Evolutionary conservation across 2,329 filamentous ascomycete species (phyloP).

Genomic region (Ceratocystis variospora): DNA sequence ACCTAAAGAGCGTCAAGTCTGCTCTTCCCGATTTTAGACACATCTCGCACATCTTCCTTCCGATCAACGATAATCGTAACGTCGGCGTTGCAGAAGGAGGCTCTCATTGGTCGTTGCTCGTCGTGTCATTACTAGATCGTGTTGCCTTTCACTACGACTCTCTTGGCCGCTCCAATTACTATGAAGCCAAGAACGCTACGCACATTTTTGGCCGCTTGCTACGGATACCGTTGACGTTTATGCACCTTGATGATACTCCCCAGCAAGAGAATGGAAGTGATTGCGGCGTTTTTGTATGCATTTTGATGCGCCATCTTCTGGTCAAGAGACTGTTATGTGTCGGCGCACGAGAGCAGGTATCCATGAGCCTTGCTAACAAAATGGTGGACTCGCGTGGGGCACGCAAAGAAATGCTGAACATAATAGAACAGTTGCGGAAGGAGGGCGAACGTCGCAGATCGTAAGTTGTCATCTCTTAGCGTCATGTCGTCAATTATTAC

Average conservation of each 20-base stretch:
- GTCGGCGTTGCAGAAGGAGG: slow-evolving; percentile 71
- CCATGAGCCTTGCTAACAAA: slow-evolving; percentile 82
- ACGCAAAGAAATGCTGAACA: slow-evolving; percentile 79
- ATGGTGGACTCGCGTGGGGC: slow-evolving; percentile 67
- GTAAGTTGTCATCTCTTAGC: slow-evolving; percentile 37
- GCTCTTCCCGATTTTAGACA: slow-evolving; percentile 68
- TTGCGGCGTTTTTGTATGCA: slow-evolving; percentile 90
- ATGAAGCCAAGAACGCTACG: slow-evolving; percentile 56
- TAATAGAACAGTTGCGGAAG: slow-evolving; percentile 74
- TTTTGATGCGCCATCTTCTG: slow-evolving; percentile 88
- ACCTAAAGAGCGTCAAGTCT: slow-evolving; percentile 42
- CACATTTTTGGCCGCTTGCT: slow-evolving; percentile 57
- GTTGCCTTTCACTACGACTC: slow-evolving; percentile 97
- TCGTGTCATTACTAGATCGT: slow-evolving; percentile 77
- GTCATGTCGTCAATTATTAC: too few species aligned
- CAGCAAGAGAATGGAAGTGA: slow-evolving; percentile 88
- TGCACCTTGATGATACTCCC: slow-evolving; percentile 71
- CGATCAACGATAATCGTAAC: slow-evolving; percentile 78
- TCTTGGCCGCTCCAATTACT: slow-evolving; percentile 58
- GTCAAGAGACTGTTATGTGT: slow-evolving; percentile 69
- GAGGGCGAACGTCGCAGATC: slow-evolving; percentile 75
- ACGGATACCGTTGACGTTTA: slow-evolving; percentile 53
- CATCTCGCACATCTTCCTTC: slow-evolving; percentile 87
- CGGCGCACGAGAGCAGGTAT: slow-evolving; percentile 71
- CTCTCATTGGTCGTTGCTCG: slow-evolving; percentile 84